These are phyloP conservation scores for Puccinia novopanici DNA, from an alignment of 1,284 basidiomycete species.

Conservation along the genomic window DNA sequence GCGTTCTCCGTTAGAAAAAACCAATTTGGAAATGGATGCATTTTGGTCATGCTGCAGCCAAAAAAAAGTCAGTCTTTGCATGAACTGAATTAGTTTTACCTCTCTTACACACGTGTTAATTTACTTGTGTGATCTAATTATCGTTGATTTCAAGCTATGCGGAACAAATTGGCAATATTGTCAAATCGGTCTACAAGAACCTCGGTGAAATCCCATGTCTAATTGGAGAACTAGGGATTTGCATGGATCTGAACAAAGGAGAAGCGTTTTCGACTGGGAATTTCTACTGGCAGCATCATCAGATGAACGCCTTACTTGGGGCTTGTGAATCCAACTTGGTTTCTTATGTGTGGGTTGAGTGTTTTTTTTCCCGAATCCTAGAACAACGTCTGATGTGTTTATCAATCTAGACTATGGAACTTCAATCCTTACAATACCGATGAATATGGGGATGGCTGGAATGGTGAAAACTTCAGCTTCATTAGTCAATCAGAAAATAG, in stretches of 20 bases:
- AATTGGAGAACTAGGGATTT: constrained; percentile 86
- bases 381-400: neutral
- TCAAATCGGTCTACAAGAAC: constrained; percentile 68
- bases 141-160: constrained; percentile 62
- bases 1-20: constrained; percentile 9
- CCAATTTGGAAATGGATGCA: constrained; percentile 61
- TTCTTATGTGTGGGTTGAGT: constrained; percentile 56
- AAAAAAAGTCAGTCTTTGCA: constrained; percentile 66
- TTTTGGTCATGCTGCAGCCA: constrained; percentile 77
- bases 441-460: constrained; percentile 82
- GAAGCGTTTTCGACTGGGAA: constrained; percentile 73
- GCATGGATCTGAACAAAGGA: constrained; percentile 84
- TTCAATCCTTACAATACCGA: constrained; percentile 89
- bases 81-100: neutral
- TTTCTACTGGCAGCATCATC: constrained; percentile 63
- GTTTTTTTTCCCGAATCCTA: neutral
- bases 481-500: constrained; percentile 62
- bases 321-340: constrained; percentile 58
- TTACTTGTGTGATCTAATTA: neutral
- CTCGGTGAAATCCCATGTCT: constrained; percentile 78
- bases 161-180: constrained; percentile 77
- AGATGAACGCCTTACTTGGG: constrained; percentile 58
- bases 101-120: neutral
- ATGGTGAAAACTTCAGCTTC: constrained; percentile 68
- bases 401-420: constrained; percentile 81